A percentile compares a stretch with the other conserved stretches of the same genome.
phyloP scores from a whole-genome alignment of 2,329 filamentous ascomycete species.

The Lachnellula subtilissima region DNA sequence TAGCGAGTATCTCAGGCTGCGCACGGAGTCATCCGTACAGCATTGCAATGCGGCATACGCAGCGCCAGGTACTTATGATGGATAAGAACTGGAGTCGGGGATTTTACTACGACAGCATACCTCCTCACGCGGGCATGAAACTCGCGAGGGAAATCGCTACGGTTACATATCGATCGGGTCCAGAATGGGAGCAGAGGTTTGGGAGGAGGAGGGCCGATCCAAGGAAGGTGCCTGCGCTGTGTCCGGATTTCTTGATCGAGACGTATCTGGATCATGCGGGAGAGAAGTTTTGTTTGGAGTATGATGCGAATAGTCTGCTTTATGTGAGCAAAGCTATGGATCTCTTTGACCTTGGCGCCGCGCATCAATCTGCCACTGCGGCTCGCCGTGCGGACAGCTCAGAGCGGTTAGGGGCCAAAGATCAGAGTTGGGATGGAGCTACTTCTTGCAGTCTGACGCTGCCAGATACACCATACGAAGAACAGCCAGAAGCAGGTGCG shows the following conservation, averaged over 20 bases:
- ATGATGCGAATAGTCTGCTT: conserved; percentile 89
- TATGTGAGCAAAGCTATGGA: conserved; percentile 99
- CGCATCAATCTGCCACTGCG: conserved; percentile 51
- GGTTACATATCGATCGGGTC: conserved; percentile 92
- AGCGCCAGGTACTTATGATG: conserved; percentile 98
- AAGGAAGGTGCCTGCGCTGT: conserved; percentile 83
- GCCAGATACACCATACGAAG: conserved; percentile 78
- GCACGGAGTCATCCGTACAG: conserved; percentile 94
- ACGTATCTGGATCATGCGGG: conserved; percentile 97
- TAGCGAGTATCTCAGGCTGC: conserved; percentile 89
- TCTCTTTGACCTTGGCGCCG: conserved; percentile 79
- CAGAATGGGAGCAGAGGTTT: conserved; percentile 96
- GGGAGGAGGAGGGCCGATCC: conserved; percentile 82
- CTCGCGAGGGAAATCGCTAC: conserved; percentile 95
- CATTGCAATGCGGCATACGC: conserved; percentile 97
- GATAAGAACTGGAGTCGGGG: conserved; percentile 95
- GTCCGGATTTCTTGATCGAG: conserved; percentile 95
- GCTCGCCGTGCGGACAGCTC: conserved; percentile 37
- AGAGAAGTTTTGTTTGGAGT: conserved; percentile 96
- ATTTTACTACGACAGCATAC: conserved; percentile 84
- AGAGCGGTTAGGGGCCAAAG: conserved; percentile 47
- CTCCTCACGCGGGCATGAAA: conserved; percentile 96
- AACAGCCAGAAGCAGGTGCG: conserved; percentile 56
- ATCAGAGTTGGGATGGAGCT: conserved; percentile 25
- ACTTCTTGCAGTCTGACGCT: conserved; percentile 73